Evolutionary conservation across 2,329 filamentous ascomycete species (phyloP).

Genomic region (Graphilbum ipis-grandicollis): DNA sequence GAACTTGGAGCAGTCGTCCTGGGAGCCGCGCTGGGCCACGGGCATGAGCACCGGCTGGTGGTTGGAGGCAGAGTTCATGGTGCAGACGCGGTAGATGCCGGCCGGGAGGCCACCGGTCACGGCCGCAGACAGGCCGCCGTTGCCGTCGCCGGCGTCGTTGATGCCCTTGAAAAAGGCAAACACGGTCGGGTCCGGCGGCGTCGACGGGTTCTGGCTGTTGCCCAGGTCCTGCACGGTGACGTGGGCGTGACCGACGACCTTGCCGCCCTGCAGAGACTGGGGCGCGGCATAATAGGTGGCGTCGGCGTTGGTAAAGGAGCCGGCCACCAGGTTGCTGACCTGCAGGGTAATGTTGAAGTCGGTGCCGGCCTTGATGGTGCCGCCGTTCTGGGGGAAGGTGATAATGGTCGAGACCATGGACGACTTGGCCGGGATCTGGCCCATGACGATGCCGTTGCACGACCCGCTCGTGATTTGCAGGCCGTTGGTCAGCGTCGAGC

Average conservation of each 20-base stretch:
- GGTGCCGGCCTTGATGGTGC: slow-evolving; percentile 26
- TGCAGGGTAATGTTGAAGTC: slow-evolving; percentile 36
- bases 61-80: slow-evolving; percentile 22
- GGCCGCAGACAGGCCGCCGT: slow-evolving; percentile 17
- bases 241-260: slow-evolving; percentile 42
- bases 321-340: slow-evolving; percentile 33
- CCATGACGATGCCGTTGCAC: slow-evolving; percentile 47
- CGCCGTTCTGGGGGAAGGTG: slow-evolving; percentile 30
- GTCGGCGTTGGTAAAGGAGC: slow-evolving; percentile 41
- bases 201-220: slow-evolving; percentile 26
- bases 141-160: slow-evolving; percentile 20
- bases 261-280: slow-evolving; percentile 29
- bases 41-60: slow-evolving; percentile 27
- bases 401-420: slow-evolving; percentile 40
- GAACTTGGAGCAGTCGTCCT: slow-evolving; percentile 27
- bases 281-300: slow-evolving; percentile 42
- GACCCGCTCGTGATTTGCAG: slow-evolving; percentile 38
- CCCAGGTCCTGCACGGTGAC: slow-evolving; percentile 40
- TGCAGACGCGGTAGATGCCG: slow-evolving; percentile 25
- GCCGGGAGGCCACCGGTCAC: slow-evolving; percentile 22
- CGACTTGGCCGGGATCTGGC: slow-evolving; percentile 33
- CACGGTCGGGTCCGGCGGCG: slow-evolving; percentile 29
- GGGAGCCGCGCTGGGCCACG: slow-evolving; percentile 25
- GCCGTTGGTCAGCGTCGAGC: slow-evolving; percentile 40
- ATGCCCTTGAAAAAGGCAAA: slow-evolving; percentile 26